phyloP scores from a whole-genome alignment of 768 basidiomycete genomes.

The Mycena latifolia region DNA sequence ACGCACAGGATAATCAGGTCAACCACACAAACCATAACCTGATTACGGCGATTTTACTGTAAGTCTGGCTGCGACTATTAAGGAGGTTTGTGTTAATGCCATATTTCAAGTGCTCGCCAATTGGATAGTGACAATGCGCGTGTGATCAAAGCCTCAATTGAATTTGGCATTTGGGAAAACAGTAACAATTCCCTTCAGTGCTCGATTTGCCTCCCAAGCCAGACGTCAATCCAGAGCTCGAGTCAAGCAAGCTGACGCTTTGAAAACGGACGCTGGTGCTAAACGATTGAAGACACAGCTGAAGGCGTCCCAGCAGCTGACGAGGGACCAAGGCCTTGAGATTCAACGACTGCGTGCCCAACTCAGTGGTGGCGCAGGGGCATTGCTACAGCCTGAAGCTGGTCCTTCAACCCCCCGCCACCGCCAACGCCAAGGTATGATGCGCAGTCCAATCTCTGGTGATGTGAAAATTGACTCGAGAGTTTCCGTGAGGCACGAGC shows the following conservation, averaged over 20 bases:
- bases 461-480: no score
- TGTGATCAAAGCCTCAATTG: neutral
- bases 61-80: neutral
- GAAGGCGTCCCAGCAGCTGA: neutral
- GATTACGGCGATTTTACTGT: constrained; percentile 8
- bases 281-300: neutral
- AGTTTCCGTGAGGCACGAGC: neutral
- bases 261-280: neutral
- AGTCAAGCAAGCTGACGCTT: neutral
- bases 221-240: neutral
- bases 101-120: neutral
- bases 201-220: neutral
- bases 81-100: neutral
- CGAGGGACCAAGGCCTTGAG: neutral
- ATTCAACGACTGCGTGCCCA: no score
- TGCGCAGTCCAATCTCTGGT: no score
- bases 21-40: constrained; percentile 1
- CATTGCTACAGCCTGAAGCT: neutral
- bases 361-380: no score
- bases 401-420: neutral
- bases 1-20: constrained; percentile 11
- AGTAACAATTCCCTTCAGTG: constrained; percentile 9
- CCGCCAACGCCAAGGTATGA: no score
- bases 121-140: constrained; percentile 8
- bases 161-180: constrained; percentile 5